Evolutionary conservation across 306 rosid genomes (phyloP), one percentile per base, ranked within the genome.

Genomic region (Oxytropis ochrocephala): DNA sequence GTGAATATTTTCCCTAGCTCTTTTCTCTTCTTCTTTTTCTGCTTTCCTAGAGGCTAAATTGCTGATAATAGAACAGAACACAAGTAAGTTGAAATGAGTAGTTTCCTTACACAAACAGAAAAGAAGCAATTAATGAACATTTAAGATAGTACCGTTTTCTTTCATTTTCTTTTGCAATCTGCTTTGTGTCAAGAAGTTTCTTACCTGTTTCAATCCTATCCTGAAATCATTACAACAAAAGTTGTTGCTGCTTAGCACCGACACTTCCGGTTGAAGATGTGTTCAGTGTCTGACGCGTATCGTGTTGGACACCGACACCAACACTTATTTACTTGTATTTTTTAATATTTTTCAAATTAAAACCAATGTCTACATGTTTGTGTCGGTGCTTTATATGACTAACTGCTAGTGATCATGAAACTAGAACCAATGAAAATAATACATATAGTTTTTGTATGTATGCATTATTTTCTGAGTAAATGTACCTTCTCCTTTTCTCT

Each of bases 1-100:
- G 11, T 81, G 66, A 51, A 88, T 80, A 52, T 33, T 83, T 33
- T 78, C 84, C 67, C 88, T 85, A 57, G 96, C 96, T 76, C 79
- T 85, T 77, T 82, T 82, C 82, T 86, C 90, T 65, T 90, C 98
- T 72, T 1, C 39, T 35, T 83, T 80, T 85, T 86, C 96, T 33
- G 81, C 80, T 80, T 88, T 82, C 68, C 46, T 61, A 16, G 75
- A 77, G 24, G 83, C 39, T 49, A 83, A 48, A 63, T 78, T 5
- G 46, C 98, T 90, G 89, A 77, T 43, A 65, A 67, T 41, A 43
- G 6, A 42, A 64, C 39, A 35, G 39, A 8, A 35, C 39, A 42
- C 12, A 9, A 3, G 19, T 8, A 64, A 68, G 8, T 72, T 67
- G 17, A 49, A 80, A 9, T 54, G 64, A 50, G 57, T 18, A 36